Conservation (phyloP, 768 basidiomycete species). For the Cystoderma amianthinum region DNA sequence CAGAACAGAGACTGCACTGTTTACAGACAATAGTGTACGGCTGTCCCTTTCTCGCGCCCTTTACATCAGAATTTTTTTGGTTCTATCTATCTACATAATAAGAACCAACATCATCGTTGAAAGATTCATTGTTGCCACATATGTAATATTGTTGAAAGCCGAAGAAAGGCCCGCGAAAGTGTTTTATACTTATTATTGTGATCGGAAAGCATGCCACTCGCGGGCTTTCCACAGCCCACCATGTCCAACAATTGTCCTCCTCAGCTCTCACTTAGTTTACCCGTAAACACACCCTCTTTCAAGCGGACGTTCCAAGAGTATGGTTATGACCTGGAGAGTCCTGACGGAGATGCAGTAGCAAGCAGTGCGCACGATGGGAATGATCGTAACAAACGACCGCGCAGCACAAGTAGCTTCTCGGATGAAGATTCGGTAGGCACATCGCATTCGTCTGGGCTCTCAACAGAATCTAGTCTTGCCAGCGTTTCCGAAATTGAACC, state of each 20-base stretch:
- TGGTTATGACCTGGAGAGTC: slow-evolving; percentile 49
- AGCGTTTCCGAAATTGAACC: not conserved
- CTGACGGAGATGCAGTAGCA: slow-evolving; percentile 7
- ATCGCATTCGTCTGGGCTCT: not conserved
- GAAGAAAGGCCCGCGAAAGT: no score
- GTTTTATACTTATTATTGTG: no score
- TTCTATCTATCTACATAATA: no score
- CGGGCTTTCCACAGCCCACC: slow-evolving; percentile 12
- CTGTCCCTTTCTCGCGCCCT: no score
- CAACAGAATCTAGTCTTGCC: not conserved
- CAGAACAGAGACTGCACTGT: no score
- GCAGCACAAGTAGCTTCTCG: slow-evolving; percentile 1
- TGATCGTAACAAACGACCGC: not conserved
- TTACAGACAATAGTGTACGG: no score
- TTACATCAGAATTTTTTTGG: no score
- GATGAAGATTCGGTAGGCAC: not conserved
- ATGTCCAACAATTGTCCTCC: slow-evolving; percentile 41
- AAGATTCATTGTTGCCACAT: no score
- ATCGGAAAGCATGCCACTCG: not conserved
- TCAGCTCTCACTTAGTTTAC: slow-evolving; percentile 45
- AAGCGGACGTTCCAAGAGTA: slow-evolving; percentile 56
- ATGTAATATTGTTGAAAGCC: no score
- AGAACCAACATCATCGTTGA: no score
- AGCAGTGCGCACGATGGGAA: not conserved
- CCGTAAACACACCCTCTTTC: slow-evolving; percentile 45